These are phyloP conservation scores for Dactylellina leptospora DNA, from an alignment of 2,329 filamentous ascomycete genomes.

Conservation along the genomic window DNA sequence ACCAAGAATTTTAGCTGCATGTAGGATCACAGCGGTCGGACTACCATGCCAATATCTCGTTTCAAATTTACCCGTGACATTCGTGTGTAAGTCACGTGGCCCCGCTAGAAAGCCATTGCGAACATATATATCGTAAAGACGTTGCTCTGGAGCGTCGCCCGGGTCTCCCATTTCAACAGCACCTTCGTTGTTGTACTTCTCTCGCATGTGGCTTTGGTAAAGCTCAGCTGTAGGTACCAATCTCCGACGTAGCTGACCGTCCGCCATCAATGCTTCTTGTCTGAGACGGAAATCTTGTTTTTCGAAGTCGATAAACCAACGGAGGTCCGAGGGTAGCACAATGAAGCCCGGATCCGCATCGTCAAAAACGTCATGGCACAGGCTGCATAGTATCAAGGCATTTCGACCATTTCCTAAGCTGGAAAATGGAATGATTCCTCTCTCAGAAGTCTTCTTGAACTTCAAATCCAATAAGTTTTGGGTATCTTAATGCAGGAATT, in stretches of 20 bases:
- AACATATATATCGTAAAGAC: background rate
- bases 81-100: background rate
- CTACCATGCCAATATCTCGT: conserved; percentile 13
- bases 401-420: background rate
- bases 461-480: background rate
- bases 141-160: no score
- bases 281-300: background rate
- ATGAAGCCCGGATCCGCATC: background rate
- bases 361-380: background rate
- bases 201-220: no score
- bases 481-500: background rate
- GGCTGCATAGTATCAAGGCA: background rate
- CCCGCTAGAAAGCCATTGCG: background rate
- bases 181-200: background rate
- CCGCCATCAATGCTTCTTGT: background rate
- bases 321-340: background rate
- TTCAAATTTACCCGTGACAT: background rate
- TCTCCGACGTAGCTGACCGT: no score
- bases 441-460: background rate
- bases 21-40: conserved; percentile 14
- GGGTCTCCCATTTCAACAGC: background rate
- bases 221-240: background rate
- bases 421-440: background rate
- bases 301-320: conserved; percentile 6
- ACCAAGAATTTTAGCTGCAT: background rate